Conservation (phyloP, 2,329 filamentous ascomycete species). For the Microcyclosporella mali region DNA sequence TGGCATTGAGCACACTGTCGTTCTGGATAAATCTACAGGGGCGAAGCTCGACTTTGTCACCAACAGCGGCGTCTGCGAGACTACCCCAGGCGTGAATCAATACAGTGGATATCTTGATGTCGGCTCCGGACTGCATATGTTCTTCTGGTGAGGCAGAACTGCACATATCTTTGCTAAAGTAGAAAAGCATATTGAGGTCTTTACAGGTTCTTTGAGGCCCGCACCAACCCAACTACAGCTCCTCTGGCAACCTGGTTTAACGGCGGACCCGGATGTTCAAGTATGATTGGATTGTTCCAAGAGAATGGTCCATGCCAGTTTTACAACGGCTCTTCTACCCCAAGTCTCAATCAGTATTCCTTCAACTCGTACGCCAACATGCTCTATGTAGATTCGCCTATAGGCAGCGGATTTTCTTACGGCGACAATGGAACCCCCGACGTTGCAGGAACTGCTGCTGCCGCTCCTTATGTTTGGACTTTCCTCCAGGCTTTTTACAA, state of each 20-base stretch:
- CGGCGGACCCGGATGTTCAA: slow-evolving; percentile 27
- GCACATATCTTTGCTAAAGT: no score
- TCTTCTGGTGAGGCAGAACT: no score
- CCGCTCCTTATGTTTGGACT: slow-evolving; percentile 53
- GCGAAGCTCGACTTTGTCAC: no score
- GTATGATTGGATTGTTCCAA: slow-evolving; percentile 38
- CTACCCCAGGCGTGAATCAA: slow-evolving; percentile 49
- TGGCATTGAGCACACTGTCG: no score
- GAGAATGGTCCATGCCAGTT: slow-evolving; percentile 51
- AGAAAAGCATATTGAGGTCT: neutral
- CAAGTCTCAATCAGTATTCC: slow-evolving; percentile 49
- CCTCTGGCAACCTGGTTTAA: slow-evolving; percentile 55
- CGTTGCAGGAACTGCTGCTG: slow-evolving; percentile 45
- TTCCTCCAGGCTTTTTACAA: slow-evolving; percentile 58
- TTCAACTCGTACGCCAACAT: slow-evolving; percentile 55
- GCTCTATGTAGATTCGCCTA: slow-evolving; percentile 61
- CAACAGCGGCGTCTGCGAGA: slow-evolving; percentile 45
- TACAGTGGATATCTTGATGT: slow-evolving; percentile 52
- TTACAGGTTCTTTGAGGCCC: slow-evolving; percentile 48
- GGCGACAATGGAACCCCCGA: slow-evolving; percentile 5
- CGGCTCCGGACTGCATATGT: no score
- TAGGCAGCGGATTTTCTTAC: slow-evolving; percentile 52
- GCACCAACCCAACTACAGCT: slow-evolving; percentile 30
- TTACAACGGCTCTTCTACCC: slow-evolving; percentile 47
- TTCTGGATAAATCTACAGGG: no score